phyloP scores from a whole-genome alignment of 1,139 yeast species.

The Hyphopichia khmerensis region DNA sequence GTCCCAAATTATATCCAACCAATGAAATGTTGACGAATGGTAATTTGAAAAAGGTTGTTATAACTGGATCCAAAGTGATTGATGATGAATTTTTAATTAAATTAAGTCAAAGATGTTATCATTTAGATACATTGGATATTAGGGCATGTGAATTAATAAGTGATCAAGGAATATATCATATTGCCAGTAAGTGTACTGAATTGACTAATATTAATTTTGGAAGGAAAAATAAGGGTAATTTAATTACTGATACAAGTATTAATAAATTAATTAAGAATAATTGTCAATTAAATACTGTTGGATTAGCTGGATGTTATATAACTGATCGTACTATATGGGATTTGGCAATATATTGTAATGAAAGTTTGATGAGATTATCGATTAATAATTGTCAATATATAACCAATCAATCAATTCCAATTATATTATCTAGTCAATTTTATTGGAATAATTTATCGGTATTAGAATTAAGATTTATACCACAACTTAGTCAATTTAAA shows the following conservation, averaged over 20 bases:
- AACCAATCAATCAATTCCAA: conserved; percentile 67
- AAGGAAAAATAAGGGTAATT: conserved; percentile 66
- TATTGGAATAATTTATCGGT: conserved; percentile 66
- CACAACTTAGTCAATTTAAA: conserved; percentile 54
- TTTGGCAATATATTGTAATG: conserved; percentile 61
- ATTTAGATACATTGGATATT: conserved; percentile 64
- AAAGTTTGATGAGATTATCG: conserved; percentile 62
- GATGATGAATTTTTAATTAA: conserved; percentile 58
- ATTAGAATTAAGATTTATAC: conserved; percentile 70
- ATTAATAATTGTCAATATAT: conserved; percentile 71
- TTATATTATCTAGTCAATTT: conserved; percentile 37
- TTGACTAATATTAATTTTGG: conserved; percentile 71
- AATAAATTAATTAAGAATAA: conserved; percentile 54
- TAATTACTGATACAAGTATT: conserved; percentile 71
- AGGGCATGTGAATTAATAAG: conserved; percentile 82
- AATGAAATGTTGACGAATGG: conserved; percentile 36
- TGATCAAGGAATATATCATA: conserved; percentile 68
- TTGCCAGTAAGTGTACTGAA: conserved; percentile 59
- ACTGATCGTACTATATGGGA: conserved; percentile 82
- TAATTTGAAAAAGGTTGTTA: conserved; percentile 53
- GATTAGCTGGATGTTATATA: conserved; percentile 84
- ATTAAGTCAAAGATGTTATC: conserved; percentile 57
- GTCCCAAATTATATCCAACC: conserved; percentile 69
- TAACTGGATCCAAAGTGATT: conserved; percentile 74
- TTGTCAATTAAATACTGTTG: conserved; percentile 64